These are phyloP conservation scores for Suillus bovinus DNA, from an alignment of 768 basidiomycete genomes.

Conservation along the genomic window DNA sequence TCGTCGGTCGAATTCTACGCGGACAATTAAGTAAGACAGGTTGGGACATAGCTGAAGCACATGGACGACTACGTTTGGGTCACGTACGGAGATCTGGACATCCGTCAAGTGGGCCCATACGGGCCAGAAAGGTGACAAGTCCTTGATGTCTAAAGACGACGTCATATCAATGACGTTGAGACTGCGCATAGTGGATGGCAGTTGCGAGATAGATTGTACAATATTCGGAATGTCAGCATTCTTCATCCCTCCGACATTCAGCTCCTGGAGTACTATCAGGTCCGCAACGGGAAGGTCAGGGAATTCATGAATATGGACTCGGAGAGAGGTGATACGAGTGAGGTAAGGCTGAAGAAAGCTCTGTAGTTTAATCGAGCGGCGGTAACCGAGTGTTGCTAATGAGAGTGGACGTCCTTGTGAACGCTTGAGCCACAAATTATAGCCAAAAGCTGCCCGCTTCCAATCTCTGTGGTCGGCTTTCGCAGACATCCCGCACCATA, in stretches of 20 bases:
- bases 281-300: neutral
- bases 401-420: conserved; percentile 21
- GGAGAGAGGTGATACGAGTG: conserved; percentile 7
- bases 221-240: neutral
- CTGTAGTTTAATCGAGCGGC: neutral
- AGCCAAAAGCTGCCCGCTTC: conserved; percentile 18
- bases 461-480: conserved; percentile 2
- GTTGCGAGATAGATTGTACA: conserved; percentile 9
- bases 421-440: conserved; percentile 15
- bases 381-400: conserved; percentile 18
- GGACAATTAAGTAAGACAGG: conserved; percentile 17
- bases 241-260: conserved; percentile 11
- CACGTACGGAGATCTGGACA: conserved; percentile 8
- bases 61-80: conserved; percentile 2
- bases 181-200: neutral
- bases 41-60: conserved; percentile 23
- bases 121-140: conserved; percentile 16
- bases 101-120: conserved; percentile 23
- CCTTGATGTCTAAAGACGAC: conserved; percentile 7
- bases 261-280: conserved; percentile 17
- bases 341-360: conserved; percentile 22
- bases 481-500: conserved; percentile 47
- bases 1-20: neutral
- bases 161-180: neutral
- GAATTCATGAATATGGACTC: neutral